phyloP scores from a whole-genome alignment of 192 early-diverging fungal species.

The Cladochytrium replicatum region DNA sequence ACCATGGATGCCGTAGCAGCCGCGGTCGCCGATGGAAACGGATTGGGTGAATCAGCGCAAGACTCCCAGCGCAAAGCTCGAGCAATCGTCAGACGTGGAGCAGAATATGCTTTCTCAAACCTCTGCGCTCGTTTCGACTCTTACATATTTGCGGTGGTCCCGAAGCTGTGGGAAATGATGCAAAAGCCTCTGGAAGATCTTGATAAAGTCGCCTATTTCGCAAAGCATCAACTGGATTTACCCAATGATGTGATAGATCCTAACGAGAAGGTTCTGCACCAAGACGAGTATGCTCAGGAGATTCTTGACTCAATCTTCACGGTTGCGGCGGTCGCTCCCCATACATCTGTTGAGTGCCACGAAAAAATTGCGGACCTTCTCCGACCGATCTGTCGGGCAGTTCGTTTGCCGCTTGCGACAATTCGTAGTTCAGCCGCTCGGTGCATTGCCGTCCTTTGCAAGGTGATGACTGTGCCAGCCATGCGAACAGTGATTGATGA shows the following conservation, averaged over 20 bases:
- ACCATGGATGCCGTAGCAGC: conserved; percentile 10
- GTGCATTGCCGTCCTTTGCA: conserved; percentile 63
- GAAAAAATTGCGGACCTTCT: conserved; percentile 45
- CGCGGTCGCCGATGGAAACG: conserved; percentile 7
- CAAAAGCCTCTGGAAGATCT: conserved; percentile 30
- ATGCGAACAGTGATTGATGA: conserved; percentile 75
- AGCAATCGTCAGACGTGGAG: conserved; percentile 29
- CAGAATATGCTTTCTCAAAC: conserved; percentile 34
- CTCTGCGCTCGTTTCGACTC: conserved; percentile 59
- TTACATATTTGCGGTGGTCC: conserved; percentile 54
- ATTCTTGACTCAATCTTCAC: conserved; percentile 71
- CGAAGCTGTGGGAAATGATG: conserved; percentile 62
- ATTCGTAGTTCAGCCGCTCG: conserved; percentile 71
- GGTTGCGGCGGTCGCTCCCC: conserved; percentile 52
- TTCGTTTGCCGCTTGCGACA: conserved; percentile 58
- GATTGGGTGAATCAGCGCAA: conserved; percentile 5
- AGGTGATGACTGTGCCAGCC: conserved; percentile 52
- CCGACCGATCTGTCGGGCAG: conserved; percentile 50
- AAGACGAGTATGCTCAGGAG: conserved; percentile 42
- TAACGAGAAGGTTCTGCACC: conserved; percentile 14
- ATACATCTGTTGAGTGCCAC: conserved; percentile 43
- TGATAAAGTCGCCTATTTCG: conserved; percentile 13
- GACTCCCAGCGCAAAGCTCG: background rate
- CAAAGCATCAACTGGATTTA: no score
- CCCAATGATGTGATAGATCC: conserved; percentile 18